A percentile compares a stretch with the other conserved stretches of the same genome.
Evolutionary conservation across 805 yeast genomes (phyloP).

Genomic region (Spencermartinsiella europaea): DNA sequence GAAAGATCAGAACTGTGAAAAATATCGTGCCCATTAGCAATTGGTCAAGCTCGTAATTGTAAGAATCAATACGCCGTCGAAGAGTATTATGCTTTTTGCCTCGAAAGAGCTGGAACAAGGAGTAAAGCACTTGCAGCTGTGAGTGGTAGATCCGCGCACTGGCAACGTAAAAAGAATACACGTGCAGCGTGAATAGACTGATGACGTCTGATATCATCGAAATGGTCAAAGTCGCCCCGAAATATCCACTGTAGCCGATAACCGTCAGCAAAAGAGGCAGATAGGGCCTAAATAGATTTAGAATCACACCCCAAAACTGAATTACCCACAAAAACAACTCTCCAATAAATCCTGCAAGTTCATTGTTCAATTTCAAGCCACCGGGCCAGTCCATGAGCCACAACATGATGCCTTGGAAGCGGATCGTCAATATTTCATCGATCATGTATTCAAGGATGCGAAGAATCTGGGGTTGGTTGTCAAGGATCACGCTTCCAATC

Average conservation of each 20-base stretch:
- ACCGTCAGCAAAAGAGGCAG: constrained; percentile 30
- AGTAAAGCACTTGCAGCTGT: constrained; percentile 61
- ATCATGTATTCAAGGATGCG: constrained; percentile 31
- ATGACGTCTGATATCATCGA: constrained; percentile 62
- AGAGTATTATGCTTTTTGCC: constrained; percentile 85
- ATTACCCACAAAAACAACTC: constrained; percentile 83
- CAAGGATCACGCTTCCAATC: constrained; percentile 44
- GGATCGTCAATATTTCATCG: constrained; percentile 39
- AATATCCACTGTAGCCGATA: constrained; percentile 39
- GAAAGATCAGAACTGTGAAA: constrained; percentile 70
- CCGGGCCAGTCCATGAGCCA: constrained; percentile 91
- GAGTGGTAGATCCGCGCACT: constrained; percentile 74
- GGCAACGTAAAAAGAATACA: constrained; percentile 70
- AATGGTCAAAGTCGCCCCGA: constrained; percentile 67
- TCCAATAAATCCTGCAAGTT: constrained; percentile 78
- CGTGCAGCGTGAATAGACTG: constrained; percentile 60
- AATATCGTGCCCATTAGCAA: constrained; percentile 81
- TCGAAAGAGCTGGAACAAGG: constrained; percentile 77
- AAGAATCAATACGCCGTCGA: constrained; percentile 79
- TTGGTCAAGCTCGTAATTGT: constrained; percentile 82
- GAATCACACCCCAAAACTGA: constrained; percentile 48
- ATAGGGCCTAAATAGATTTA: constrained; percentile 27
- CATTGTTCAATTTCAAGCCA: constrained; percentile 86
- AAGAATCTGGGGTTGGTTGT: constrained; percentile 30
- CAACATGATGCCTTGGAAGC: constrained; percentile 45